Evolutionary conservation across 1,139 yeast genomes (phyloP).

Genomic region (Suhomyces coccinellae): DNA sequence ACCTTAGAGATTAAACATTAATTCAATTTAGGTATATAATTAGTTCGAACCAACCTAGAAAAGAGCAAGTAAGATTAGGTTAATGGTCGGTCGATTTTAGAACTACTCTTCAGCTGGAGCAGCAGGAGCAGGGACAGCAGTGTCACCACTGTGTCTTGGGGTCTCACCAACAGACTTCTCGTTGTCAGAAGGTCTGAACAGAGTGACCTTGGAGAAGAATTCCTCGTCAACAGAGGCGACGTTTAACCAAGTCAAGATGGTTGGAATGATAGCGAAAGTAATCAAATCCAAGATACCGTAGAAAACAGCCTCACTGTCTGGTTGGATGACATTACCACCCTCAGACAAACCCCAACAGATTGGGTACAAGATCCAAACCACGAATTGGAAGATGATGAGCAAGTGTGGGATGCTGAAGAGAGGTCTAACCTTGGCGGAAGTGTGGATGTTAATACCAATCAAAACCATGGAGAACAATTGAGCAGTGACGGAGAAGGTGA

Average conservation of each 20-base stretch:
- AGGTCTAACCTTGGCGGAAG: slow-evolving; percentile 11
- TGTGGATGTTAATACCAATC: slow-evolving; percentile 19
- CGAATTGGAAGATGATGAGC: slow-evolving; percentile 31
- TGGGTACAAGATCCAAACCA: slow-evolving; percentile 53
- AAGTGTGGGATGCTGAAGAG: slow-evolving; percentile 22
- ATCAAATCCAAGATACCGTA: slow-evolving; percentile 61
- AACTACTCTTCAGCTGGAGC: background rate
- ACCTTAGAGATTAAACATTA: slow-evolving; percentile 2
- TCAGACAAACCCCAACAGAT: slow-evolving; percentile 63
- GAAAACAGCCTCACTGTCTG: slow-evolving; percentile 67
- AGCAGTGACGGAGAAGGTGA: slow-evolving; percentile 40
- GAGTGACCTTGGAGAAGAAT: slow-evolving; percentile 27
- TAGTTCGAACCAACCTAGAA: background rate
- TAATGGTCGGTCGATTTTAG: background rate
- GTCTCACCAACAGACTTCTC: slow-evolving; percentile 28
- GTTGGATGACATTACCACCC: slow-evolving; percentile 67
- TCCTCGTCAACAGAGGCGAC: slow-evolving; percentile 32
- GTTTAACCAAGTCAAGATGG: slow-evolving; percentile 33
- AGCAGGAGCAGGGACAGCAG: slow-evolving; percentile 29
- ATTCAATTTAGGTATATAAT: background rate
- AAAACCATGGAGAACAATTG: slow-evolving; percentile 40
- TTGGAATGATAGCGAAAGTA: slow-evolving; percentile 46
- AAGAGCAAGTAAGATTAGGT: background rate
- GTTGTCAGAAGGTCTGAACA: slow-evolving; percentile 15
- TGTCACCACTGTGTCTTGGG: slow-evolving; percentile 23